Evolutionary conservation across 306 rosid species (phyloP), one percentile per base, ranked within the genome.

Genomic region (Datisca glomerata): DNA sequence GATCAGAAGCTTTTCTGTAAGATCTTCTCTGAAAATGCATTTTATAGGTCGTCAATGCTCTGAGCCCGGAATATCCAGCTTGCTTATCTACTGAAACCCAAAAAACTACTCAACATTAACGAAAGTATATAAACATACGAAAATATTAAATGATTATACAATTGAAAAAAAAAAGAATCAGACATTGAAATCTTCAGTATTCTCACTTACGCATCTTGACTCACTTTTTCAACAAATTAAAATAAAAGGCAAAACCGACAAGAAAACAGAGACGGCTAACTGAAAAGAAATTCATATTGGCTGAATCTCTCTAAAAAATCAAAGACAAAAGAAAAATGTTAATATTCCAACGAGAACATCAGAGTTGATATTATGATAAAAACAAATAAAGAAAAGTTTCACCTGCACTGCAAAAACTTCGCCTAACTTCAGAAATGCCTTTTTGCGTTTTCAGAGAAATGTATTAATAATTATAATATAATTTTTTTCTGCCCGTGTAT

Each of bases 141-240:
- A 47, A 31, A 16, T n/a, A 37, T 35, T 22, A 13, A 9, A 40
- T 29, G 29, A 12, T 11, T 2, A 11, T 1, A 22, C 15, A 20
- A 0, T 43, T 7, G 19, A 38, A 3, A 18, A 18, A n/a, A n/a
- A n/a, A n/a, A n/a, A n/a, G n/a, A n/a, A 38, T 7, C 17, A 38
- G 43, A 38, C 9, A 17, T 12, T 38, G 15, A 38, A 56, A 15
- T 41, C 56, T 49, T 33, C 53, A 35, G 7, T 18, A 38, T 31
- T 41, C 21, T 40, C 25, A 46, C 46, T 60, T 25, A 70, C 56
- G 59, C 75, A 67, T 70, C 67, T 67, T 61, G 68, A 69, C 66
- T 41, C 12, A 23, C 69, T 66, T 55, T 67, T 65, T 67, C 66
- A 61, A 53, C 59, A 63, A 7, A 46, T 12, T 23, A 7, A 33